These are phyloP conservation scores for Firmiana major DNA, from an alignment of 345 rosid genomes.

Conservation along the genomic window DNA sequence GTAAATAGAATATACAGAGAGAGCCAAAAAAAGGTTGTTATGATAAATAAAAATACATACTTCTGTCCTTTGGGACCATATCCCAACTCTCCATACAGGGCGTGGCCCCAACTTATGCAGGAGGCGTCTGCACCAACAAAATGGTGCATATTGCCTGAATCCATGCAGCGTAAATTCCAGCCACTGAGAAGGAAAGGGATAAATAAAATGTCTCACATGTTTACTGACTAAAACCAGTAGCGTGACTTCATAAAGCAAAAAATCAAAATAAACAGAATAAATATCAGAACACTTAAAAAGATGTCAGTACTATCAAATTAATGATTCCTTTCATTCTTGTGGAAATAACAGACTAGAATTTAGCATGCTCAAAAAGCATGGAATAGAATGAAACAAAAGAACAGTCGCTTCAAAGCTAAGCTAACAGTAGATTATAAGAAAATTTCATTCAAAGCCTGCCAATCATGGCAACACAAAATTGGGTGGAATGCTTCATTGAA, in stretches of 20 bases:
- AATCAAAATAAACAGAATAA: not conserved
- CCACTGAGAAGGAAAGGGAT: conserved; percentile 46
- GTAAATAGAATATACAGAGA: not conserved
- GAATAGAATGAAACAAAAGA: not conserved
- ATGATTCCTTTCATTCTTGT: not conserved
- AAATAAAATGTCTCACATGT: not conserved
- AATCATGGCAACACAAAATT: not conserved
- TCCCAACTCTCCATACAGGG: conserved; percentile 91
- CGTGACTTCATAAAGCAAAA: not conserved
- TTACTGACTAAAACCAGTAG: not conserved
- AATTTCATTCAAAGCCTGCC: not conserved
- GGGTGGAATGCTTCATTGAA: not conserved
- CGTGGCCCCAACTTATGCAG: conserved; percentile 99
- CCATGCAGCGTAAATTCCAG: conserved; percentile 97
- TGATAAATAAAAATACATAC: conserved; percentile 34
- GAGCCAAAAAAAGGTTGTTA: not conserved
- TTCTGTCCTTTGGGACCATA: conserved; percentile 94
- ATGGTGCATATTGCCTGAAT: conserved; percentile 93
- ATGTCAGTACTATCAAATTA: not conserved
- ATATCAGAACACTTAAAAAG: not conserved
- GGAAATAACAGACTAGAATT: not conserved
- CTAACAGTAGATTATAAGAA: not conserved
- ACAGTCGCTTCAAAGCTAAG: not conserved
- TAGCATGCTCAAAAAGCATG: too few relatives aligned
- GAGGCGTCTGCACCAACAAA: conserved; percentile 97